Evolutionary conservation across 768 basidiomycete genomes (phyloP).

Genomic region (Rhodotorula diobovata): DNA sequence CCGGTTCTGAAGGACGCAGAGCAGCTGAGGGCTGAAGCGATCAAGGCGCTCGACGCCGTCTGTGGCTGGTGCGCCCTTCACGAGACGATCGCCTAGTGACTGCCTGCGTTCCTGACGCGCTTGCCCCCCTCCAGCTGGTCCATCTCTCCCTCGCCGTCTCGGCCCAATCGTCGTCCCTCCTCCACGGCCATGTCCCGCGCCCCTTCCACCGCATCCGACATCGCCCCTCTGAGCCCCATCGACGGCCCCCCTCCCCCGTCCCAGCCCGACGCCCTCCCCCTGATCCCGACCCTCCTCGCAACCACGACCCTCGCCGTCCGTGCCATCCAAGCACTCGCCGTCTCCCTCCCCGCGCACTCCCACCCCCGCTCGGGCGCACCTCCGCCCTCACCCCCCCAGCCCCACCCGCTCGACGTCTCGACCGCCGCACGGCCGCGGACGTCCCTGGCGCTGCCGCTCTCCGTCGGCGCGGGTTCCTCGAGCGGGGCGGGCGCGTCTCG

Average conservation of each 20-base stretch:
- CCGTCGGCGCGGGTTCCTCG: neutral
- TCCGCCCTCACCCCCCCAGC: neutral
- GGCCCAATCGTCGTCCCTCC: slow-evolving; percentile 4
- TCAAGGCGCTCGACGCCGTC: slow-evolving; percentile 11
- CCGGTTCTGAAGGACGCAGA: slow-evolving; percentile 1
- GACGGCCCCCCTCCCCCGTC: neutral
- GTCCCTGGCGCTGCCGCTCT: slow-evolving; percentile 4
- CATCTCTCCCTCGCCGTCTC: neutral
- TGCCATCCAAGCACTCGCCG: slow-evolving; percentile 73
- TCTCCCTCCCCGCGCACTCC: slow-evolving; percentile 68
- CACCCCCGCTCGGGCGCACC: neutral
- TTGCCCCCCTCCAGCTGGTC: slow-evolving; percentile 12
- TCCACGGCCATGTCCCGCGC: slow-evolving; percentile 32
- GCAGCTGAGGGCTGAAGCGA: slow-evolving; percentile 15
- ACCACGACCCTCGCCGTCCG: slow-evolving; percentile 75
- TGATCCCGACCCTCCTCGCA: slow-evolving; percentile 65
- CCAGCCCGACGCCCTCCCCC: neutral
- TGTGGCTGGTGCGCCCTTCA: slow-evolving; percentile 22
- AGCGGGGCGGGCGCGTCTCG: slow-evolving; percentile 53
- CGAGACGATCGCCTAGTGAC: too few species aligned
- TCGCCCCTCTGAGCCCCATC: slow-evolving; percentile 48
- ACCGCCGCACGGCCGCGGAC: slow-evolving; percentile 33
- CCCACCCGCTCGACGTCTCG: neutral
- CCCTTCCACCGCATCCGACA: slow-evolving; percentile 24
- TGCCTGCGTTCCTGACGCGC: slow-evolving; percentile 13